phyloP scores from a whole-genome alignment of 2,329 filamentous ascomycete genomes.

The Tolypocladium tundrense region DNA sequence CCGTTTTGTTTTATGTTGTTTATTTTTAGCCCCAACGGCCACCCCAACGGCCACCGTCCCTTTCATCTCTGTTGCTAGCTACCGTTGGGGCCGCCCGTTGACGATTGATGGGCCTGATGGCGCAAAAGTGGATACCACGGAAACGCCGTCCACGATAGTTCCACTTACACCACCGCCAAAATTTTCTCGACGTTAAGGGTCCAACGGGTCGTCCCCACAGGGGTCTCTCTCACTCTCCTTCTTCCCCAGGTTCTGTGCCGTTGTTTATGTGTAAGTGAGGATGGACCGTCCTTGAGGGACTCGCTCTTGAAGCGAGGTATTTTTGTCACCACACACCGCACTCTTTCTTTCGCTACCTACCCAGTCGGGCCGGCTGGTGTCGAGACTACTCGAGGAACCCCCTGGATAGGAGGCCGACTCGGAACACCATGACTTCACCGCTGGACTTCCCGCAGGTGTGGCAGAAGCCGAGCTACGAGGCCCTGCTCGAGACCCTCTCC shows the following conservation, averaged over 20 bases:
- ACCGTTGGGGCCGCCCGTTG: neutral
- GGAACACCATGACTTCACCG: slow-evolving; percentile 16
- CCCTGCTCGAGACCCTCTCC: slow-evolving; percentile 56
- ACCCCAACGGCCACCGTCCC: neutral
- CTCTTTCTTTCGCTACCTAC: neutral
- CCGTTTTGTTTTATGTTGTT: neutral
- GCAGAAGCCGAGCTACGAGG: slow-evolving; percentile 57
- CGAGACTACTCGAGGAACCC: neutral
- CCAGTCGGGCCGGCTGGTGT: neutral
- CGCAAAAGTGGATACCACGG: neutral
- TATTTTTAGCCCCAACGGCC: neutral
- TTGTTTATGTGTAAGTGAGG: neutral
- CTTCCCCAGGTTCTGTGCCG: neutral
- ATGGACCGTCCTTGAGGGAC: neutral
- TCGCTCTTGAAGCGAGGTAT: neutral
- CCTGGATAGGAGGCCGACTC: neutral
- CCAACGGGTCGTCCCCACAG: neutral
- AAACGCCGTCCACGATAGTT: neutral
- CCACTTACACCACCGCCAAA: neutral
- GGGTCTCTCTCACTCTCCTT: neutral
- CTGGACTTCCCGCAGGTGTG: slow-evolving; percentile 73
- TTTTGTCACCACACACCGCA: neutral
- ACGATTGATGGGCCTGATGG: neutral
- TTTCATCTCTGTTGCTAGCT: neutral
- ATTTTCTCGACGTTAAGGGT: neutral